Conservation (phyloP, 2,329 filamentous ascomycete species). For the Fusarium sp. region DNA sequence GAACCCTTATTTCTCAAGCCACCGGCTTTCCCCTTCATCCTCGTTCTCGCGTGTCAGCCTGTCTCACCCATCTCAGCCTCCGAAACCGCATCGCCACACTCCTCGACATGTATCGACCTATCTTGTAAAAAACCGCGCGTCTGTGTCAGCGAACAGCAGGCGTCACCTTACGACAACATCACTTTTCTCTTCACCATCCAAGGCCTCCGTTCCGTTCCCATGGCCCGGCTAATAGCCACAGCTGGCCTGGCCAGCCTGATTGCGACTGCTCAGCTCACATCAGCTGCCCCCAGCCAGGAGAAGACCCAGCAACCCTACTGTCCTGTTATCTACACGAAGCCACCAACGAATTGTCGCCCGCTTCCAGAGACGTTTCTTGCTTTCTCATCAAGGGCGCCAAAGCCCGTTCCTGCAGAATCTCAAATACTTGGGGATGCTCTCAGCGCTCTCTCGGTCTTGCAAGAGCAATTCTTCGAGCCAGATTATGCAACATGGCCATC, state of each 20-base stretch:
- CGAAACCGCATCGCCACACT: conserved; percentile 33
- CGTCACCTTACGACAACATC: neutral
- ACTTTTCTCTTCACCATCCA: neutral
- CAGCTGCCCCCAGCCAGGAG: conserved; percentile 33
- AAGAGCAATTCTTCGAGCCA: conserved; percentile 82
- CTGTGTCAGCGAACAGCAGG: conserved; percentile 3
- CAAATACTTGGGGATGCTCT: conserved; percentile 66
- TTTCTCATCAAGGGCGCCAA: conserved; percentile 29
- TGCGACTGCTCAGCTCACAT: conserved; percentile 9
- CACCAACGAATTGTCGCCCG: conserved; percentile 35
- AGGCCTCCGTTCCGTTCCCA: neutral
- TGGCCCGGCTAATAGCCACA: conserved; percentile 33
- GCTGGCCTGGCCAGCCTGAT: conserved; percentile 32
- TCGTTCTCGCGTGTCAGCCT: conserved; percentile 7
- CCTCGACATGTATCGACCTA: conserved; percentile 34
- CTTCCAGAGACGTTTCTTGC: conserved; percentile 42
- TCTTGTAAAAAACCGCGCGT: conserved; percentile 33
- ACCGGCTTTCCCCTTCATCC: neutral
- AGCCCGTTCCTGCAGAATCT: conserved; percentile 30
- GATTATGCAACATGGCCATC: conserved; percentile 87
- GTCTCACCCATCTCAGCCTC: conserved; percentile 23
- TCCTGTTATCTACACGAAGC: conserved; percentile 41
- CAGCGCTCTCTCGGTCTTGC: conserved; percentile 80
- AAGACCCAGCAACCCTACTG: conserved; percentile 37
- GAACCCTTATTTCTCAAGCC: neutral